Percentiles rank a stretch among this genome's conserved stretches.
Conservation (phyloP, 2,329 filamentous ascomycete genomes). For the Elsinoe necatrix region DNA sequence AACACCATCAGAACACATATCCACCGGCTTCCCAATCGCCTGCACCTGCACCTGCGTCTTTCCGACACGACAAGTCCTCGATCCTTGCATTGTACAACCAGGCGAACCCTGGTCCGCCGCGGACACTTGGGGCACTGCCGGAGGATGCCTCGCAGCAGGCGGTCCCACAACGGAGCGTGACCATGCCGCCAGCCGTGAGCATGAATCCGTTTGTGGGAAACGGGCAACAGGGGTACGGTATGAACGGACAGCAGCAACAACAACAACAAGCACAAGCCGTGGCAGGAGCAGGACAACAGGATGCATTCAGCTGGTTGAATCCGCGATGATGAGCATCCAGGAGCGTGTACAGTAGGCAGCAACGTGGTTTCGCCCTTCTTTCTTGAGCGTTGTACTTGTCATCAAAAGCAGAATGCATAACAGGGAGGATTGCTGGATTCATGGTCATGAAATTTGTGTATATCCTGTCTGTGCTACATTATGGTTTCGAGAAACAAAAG, state of each 20-base stretch:
- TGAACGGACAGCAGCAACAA: not conserved
- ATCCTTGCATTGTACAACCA: constrained; percentile 70
- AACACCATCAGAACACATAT: constrained; percentile 22
- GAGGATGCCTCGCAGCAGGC: constrained; percentile 28
- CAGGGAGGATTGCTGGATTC: not conserved
- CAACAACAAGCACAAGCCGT: not conserved
- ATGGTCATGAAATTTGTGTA: not conserved
- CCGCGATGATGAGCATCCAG: not conserved
- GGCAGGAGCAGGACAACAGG: constrained; percentile 7
- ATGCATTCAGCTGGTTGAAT: constrained; percentile 7
- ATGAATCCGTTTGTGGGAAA: constrained; percentile 26
- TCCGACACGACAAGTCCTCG: constrained; percentile 58
- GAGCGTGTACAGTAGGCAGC: not conserved
- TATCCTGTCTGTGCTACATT: not conserved
- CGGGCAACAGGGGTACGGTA: not conserved
- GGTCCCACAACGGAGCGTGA: constrained; percentile 28
- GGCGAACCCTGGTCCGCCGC: constrained; percentile 43
- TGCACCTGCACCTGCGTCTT: constrained; percentile 29
- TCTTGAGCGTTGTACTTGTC: not conserved
- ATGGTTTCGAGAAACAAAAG: not conserved
- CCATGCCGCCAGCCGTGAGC: constrained; percentile 27
- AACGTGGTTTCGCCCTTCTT: not conserved
- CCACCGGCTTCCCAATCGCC: constrained; percentile 30
- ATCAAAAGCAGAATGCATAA: not conserved
- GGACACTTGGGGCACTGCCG: constrained; percentile 29